Base-by-base conservation (phyloP, 371 early-diverging fungal genomes). In the Actinomortierella ambigua region DNA sequence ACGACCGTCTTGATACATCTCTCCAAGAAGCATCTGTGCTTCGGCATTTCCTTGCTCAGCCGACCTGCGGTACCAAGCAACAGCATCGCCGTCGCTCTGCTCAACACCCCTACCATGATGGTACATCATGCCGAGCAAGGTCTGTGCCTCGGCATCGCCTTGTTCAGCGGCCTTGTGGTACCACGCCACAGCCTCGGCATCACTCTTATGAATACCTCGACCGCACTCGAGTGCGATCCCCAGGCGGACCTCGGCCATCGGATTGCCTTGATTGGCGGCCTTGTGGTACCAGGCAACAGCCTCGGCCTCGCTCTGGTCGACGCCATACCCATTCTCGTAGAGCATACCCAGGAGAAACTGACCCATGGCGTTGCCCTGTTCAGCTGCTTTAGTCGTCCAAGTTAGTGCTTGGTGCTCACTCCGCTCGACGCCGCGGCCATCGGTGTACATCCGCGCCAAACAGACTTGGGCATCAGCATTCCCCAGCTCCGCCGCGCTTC, bases 391-490 rank as follows among this genome's bases (percentile, higher is more conserved):
- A 50, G 77, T 79, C 71, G 89, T 92, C 91, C 91, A 93, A 55
- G 79, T 76, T 24, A 83, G 78, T 9, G 85, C 90, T 44, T 81
- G 56, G 23, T 48, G 67, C 13, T 87, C 63, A 53, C 90, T 75
- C 63, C 84, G 84, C 47, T 84, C 81, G 8, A 90, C 85, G 26
- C 92, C 93, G 53, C 88, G 79, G 40, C 94, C 95, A 28, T 92
- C 90, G 77, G 93, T 93, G 65, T 91, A 92, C 58, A 91, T 90
- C 67, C 91, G 88, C 0, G 90, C 94, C 47, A 93, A 81, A 50
- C 92, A 93, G 79, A 90, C 91, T 75, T 91, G 88, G 17, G 91
- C 88, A 1, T 91, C 92, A 0, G 87, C 83, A 52, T 87, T 85
- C 20, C 83, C 84, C 54, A 85, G 85, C 18, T 66, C 77, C 0